These are phyloP conservation scores for Fagopyrum esculentum DNA, from an alignment of 148 eudicot genomes.

Conservation along the genomic window DNA sequence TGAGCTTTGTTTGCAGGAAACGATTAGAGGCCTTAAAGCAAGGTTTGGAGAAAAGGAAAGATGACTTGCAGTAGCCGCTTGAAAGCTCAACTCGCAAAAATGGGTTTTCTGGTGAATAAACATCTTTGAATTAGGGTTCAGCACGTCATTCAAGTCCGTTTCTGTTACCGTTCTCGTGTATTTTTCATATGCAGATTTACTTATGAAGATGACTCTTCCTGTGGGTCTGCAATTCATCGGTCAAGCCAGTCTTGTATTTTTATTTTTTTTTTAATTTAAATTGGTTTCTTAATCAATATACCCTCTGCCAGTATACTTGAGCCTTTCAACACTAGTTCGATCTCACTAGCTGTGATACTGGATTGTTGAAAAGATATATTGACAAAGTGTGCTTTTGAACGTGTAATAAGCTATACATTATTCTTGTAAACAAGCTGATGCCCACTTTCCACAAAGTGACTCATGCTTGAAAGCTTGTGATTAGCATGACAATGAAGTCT, in stretches of 20 bases:
- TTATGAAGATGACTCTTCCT: neutral
- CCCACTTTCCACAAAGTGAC: too few species aligned
- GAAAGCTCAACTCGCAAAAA: conserved; percentile 34
- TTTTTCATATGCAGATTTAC: neutral
- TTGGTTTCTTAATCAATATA: neutral
- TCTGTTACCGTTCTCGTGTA: too few species aligned
- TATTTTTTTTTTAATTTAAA: too few species aligned
- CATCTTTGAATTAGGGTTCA: neutral
- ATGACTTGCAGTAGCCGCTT: conserved; percentile 21
- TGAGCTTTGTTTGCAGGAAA: conserved; percentile 37
- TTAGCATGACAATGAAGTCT: too few species aligned
- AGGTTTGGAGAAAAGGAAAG: conserved; percentile 68
- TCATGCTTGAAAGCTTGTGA: too few species aligned
- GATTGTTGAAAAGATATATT: too few species aligned
- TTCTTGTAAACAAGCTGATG: too few species aligned
- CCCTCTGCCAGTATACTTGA: neutral
- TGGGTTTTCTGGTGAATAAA: conserved; percentile 60
- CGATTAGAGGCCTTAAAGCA: conserved; percentile 70
- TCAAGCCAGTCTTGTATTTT: too few species aligned
- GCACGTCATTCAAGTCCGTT: neutral
- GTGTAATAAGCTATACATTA: too few species aligned
- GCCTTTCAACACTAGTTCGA: neutral
- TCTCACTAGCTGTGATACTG: too few species aligned
- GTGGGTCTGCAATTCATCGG: too few species aligned
- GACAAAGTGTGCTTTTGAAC: too few species aligned